phyloP scores from a whole-genome alignment of 768 basidiomycete species.

The Leccinum truebloodii region DNA sequence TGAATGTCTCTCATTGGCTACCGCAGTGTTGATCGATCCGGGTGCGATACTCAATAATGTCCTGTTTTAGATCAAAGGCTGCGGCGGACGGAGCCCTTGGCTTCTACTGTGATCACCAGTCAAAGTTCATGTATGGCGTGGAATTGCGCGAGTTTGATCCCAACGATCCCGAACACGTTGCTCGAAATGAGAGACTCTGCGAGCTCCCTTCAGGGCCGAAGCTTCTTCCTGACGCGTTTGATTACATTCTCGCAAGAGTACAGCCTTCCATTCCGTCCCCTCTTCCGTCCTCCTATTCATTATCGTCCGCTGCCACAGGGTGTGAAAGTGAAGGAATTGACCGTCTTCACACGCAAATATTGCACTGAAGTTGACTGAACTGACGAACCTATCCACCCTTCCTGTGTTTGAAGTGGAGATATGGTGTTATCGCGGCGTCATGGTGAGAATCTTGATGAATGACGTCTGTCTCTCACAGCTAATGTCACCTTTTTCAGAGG shows the following conservation, averaged over 20 bases:
- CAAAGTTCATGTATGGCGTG: conserved; percentile 81
- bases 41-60: conserved; percentile 5
- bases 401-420: conserved; percentile 84
- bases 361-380: conserved; percentile 54
- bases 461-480: not conserved
- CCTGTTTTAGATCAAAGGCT: conserved; percentile 67
- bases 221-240: conserved; percentile 80
- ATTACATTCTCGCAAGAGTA: conserved; percentile 74
- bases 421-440: conserved; percentile 78
- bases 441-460: conserved; percentile 19
- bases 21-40: not conserved
- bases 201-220: conserved; percentile 78
- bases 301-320: conserved; percentile 42
- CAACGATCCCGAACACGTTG: conserved; percentile 63
- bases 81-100: conserved; percentile 84
- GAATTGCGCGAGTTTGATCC: conserved; percentile 73
- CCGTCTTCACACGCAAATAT: conserved; percentile 79
- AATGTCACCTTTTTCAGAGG: conserved; percentile 41
- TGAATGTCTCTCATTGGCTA: conserved; percentile 35
- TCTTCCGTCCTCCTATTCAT: conserved; percentile 11
- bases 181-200: conserved; percentile 63
- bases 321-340: conserved; percentile 78
- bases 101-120: conserved; percentile 86
- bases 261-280: conserved; percentile 25
- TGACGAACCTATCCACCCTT: conserved; percentile 72